Evolutionary conservation across 257 asterid genomes (phyloP).

Genomic region (Leptodermis oblonga): DNA sequence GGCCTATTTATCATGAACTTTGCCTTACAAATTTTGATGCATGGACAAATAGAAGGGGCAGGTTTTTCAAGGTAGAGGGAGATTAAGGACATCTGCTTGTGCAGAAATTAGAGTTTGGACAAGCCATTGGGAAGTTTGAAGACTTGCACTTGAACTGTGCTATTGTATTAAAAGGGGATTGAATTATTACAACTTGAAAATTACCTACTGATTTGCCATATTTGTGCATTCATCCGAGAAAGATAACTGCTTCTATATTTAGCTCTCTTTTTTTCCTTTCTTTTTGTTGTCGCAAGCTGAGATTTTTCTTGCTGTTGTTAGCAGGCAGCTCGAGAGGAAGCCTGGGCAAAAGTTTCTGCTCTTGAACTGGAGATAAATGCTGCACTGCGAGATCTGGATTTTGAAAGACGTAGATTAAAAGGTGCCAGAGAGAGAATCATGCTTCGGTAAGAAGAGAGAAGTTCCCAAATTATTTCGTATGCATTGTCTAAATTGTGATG

Average conservation of each 20-base stretch:
- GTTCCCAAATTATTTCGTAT: not conserved
- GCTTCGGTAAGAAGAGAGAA: conserved; percentile 70
- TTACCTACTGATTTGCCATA: not conserved
- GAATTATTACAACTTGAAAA: not conserved
- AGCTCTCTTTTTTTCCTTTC: not conserved
- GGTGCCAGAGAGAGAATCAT: conserved; percentile 95
- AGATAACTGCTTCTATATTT: not conserved
- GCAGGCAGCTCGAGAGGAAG: conserved; percentile 99
- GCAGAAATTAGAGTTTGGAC: not conserved
- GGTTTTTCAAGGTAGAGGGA: not conserved
- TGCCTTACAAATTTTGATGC: not conserved
- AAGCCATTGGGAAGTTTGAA: not conserved
- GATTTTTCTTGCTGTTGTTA: conserved; percentile 57
- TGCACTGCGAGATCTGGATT: conserved; percentile 89
- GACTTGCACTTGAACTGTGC: conserved; percentile 1
- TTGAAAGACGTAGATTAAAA: conserved; percentile 84
- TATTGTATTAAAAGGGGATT: not conserved
- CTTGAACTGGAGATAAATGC: conserved; percentile 96
- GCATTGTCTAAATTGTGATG: not conserved
- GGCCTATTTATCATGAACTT: not conserved
- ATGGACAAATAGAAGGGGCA: not conserved
- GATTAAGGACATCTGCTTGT: not conserved
- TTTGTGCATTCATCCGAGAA: not conserved
- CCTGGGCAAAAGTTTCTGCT: conserved; percentile 97
- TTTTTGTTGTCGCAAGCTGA: conserved; percentile 18